A percentile compares a stretch with the other conserved stretches of the same genome.
phyloP scores from a whole-genome alignment of 345 rosid species.

The Populus ilicifolia region DNA sequence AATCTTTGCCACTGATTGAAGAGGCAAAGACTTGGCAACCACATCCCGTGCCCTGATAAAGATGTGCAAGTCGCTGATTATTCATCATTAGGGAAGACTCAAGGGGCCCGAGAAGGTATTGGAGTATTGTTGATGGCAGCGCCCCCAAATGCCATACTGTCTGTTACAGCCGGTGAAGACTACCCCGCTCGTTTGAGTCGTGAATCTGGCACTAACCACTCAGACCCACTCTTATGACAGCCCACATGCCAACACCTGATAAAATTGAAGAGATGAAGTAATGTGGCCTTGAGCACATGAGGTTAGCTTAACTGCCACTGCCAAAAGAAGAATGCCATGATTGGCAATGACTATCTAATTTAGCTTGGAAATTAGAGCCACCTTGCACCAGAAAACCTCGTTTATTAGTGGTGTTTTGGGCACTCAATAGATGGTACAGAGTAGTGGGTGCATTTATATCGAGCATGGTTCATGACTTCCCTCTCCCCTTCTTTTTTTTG shows the following conservation, averaged over 20 bases:
- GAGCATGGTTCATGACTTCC: neutral
- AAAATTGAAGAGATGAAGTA: neutral
- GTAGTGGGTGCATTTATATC: neutral
- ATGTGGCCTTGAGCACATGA: neutral
- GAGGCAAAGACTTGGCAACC: neutral
- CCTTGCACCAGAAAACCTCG: neutral
- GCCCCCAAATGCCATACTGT: neutral
- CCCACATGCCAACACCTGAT: neutral
- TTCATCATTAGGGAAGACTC: neutral
- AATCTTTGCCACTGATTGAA: neutral
- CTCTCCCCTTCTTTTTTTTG: neutral
- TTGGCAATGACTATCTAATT: neutral
- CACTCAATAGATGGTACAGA: neutral
- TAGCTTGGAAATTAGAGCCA: neutral
- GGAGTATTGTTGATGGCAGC: neutral
- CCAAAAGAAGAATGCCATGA: neutral
- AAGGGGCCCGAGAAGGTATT: neutral
- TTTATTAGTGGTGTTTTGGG: neutral
- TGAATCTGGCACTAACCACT: neutral
- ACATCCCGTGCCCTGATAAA: neutral
- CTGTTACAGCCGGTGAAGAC: neutral
- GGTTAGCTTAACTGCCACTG: slow-evolving; percentile 2
- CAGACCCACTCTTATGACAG: neutral
- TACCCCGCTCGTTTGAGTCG: neutral
- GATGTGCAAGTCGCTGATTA: neutral